Base-by-base conservation (phyloP, 2,329 filamentous ascomycete genomes). In the Tolypocladium pustulatum region DNA sequence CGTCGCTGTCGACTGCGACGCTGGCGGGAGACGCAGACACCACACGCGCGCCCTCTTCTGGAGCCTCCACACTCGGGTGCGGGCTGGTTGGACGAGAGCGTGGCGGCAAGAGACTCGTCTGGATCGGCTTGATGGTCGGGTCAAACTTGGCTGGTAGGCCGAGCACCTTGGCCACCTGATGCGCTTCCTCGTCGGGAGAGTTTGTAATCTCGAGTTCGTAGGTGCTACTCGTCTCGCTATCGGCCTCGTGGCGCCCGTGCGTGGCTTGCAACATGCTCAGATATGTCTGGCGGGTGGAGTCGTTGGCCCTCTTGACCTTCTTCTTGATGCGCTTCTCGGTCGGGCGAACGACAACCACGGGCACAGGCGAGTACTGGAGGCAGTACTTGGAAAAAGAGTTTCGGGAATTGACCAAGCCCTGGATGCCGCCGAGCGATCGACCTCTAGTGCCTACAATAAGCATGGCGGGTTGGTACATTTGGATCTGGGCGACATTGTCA, bases 331-430 rank as follows among this genome's bases (percentile, higher is more conserved):
- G 87, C 75, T 95, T 95, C 61, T 89, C 88, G 37, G 88, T 89
- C 40, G 92, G 91, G 4, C 92, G 84, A 12, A 96, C 92, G 37
- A 97, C 92, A 36, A 96, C 92, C 9, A 96, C 92, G 1, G 92
- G 92, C 1, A 97, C 90, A 0, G 92, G 91, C 1, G 90, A 96
- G 71, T 96, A 92, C 69, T 97, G 92, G 15, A 96, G 80, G 67
- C 92, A 96, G 74, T 96, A 97, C 70, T 96, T 96, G 32, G 90
- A 95, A 52, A 96, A 92, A 0, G 89, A 94, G 63, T 91, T 94
- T 51, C 81, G 76, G 37, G 81, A 82, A 55, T 90, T 90, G 49
- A 96, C 82, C 36, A 96, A 78, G 54, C 90, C 90, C 69, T 96
- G 91, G 59, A 96, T 86, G 32, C 91, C 91, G 38, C 90, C 90